Conservation (phyloP, 192 early-diverging fungal genomes). For the Gryganskiella cystojenkinii region DNA sequence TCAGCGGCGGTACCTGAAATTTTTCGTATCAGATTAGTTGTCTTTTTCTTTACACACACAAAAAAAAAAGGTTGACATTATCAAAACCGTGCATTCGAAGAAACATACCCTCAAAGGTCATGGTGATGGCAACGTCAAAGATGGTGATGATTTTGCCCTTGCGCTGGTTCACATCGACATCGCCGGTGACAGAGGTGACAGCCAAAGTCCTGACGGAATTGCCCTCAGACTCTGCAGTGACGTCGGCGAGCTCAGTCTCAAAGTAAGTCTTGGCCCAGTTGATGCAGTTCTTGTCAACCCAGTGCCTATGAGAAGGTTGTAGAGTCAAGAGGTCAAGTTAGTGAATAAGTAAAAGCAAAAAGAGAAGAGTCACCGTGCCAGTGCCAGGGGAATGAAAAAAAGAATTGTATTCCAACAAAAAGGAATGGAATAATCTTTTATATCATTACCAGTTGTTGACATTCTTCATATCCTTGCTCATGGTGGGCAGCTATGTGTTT, state of each 20-base stretch:
- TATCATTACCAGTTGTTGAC: conserved; percentile 51
- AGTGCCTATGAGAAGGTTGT: conserved; percentile 24
- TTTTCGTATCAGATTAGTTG: not conserved
- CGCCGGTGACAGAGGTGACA: conserved; percentile 79
- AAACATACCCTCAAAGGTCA: conserved; percentile 73
- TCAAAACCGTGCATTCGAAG: not conserved
- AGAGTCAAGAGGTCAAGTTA: not conserved
- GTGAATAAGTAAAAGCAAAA: not conserved
- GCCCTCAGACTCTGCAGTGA: conserved; percentile 65
- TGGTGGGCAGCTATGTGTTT: conserved; percentile 15
- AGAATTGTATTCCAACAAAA: not conserved
- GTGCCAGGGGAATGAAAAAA: not conserved
- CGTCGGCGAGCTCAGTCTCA: conserved; percentile 66
- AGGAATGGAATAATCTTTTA: no score
- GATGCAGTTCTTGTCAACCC: conserved; percentile 86
- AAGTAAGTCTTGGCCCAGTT: conserved; percentile 93
- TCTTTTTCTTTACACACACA: not conserved
- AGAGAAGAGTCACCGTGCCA: not conserved
- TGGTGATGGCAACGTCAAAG: conserved; percentile 85
- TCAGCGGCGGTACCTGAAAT: conserved; percentile 60
- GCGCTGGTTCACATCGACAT: conserved; percentile 94
- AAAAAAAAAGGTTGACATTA: not conserved
- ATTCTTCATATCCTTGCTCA: conserved; percentile 53
- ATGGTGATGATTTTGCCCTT: conserved; percentile 97
- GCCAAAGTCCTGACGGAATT: conserved; percentile 66